A percentile compares a stretch with the other conserved stretches of the same genome.
phyloP scores from a whole-genome alignment of 179 eudicot species.

The Beta macrorhiza region DNA sequence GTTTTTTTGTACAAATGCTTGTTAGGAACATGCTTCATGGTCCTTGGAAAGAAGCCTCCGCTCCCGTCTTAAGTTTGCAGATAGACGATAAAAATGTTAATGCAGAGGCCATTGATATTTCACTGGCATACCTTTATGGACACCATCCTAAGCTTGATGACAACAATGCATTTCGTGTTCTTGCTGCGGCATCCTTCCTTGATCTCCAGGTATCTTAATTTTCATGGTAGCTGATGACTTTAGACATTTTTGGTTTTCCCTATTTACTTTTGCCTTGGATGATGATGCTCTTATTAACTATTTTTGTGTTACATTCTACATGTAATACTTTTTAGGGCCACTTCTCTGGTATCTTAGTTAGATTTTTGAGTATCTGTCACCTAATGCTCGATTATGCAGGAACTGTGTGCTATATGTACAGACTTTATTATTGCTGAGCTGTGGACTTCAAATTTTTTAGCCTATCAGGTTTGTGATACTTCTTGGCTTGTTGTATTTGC shows the following conservation, averaged over 20 bases:
- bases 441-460: constrained; percentile 95
- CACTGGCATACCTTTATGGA: constrained; percentile 93
- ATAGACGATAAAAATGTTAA: constrained; percentile 90
- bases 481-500: constrained; percentile 16
- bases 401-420: constrained; percentile 89
- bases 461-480: constrained; percentile 68
- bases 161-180: constrained; percentile 87
- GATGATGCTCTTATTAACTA: neutral
- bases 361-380: constrained; percentile 2
- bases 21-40: constrained; percentile 98
- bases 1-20: constrained; percentile 8
- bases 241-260: neutral
- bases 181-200: constrained; percentile 98
- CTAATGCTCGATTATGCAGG: constrained; percentile 54
- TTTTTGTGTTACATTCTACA: constrained; percentile 2
- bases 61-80: constrained; percentile 77
- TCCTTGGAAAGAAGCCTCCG: constrained; percentile 97
- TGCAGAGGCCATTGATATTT: constrained; percentile 75
- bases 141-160: constrained; percentile 92
- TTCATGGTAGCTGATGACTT: constrained; percentile 6
- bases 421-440: constrained; percentile 92
- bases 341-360: constrained; percentile 5
- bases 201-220: constrained; percentile 82
- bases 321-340: neutral
- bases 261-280: neutral